Conservation (phyloP, 176 grass and related monocot species). For the Thalia dealbata region DNA sequence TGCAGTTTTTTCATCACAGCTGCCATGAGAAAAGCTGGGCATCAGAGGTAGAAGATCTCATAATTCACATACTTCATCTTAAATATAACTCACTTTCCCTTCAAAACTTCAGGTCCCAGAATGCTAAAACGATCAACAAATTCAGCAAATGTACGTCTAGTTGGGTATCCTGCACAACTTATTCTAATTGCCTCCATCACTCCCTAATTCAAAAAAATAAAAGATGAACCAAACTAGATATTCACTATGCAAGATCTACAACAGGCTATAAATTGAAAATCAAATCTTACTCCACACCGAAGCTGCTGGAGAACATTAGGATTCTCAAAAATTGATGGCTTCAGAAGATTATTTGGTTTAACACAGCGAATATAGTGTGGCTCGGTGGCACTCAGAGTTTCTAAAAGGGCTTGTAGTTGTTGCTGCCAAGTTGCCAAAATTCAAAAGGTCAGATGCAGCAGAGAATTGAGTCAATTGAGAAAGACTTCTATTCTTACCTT, state of each 20-base stretch:
- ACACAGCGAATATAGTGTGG: constrained; percentile 98
- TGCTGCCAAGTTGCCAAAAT: constrained; percentile 48
- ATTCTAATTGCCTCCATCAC: constrained; percentile 98
- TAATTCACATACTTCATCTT: neutral
- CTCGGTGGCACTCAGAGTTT: constrained; percentile 80
- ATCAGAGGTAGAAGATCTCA: constrained; percentile 13
- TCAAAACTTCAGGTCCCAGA: constrained; percentile 78
- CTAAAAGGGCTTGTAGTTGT: constrained; percentile 90
- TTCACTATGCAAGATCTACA: neutral
- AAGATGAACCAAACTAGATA: constrained; percentile 22
- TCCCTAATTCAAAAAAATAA: constrained; percentile 40
- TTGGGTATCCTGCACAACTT: constrained; percentile 93
- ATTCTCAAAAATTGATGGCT: constrained; percentile 90
- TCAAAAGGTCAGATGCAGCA: constrained; percentile 7
- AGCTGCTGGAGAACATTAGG: constrained; percentile 90
- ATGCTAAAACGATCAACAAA: constrained; percentile 94
- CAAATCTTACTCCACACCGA: constrained; percentile 77
- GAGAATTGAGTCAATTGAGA: neutral
- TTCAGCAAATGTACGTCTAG: constrained; percentile 78
- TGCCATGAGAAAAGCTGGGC: constrained; percentile 5
- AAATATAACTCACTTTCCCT: constrained; percentile 47
- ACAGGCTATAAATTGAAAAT: neutral
- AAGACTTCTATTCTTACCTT: constrained; percentile 38
- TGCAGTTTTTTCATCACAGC: constrained; percentile 72
- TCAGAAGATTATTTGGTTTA: constrained; percentile 94